Evolutionary conservation across 78 protist species (phyloP), one percentile per base, ranked within the genome.

Genomic region (Dictyostelium discoideum): DNA sequence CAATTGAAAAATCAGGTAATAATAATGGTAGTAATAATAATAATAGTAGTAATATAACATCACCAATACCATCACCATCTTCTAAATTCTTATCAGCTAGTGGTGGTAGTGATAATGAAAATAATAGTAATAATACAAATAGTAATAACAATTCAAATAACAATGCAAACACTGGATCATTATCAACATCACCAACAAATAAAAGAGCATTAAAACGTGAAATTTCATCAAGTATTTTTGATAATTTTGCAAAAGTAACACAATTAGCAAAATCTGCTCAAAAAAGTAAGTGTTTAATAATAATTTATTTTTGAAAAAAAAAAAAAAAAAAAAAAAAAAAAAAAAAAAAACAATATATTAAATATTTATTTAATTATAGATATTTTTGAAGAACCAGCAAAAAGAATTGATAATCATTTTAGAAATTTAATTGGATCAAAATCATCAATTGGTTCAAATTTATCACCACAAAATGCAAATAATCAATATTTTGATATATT

Each of bases 371-470:
- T 44, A 44, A 0, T 3, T 44, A 2, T 44, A 7, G 48, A 44
- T 7, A 90, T 90, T 26, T 82, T 90, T 83, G 95, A 90, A 73
- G 95, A 90, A 73, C 87, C 95, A 82, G 95, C 88, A 42, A 90
- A 90, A 39, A 82, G 76, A 39, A 82, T 90, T 20, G 95, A 90
- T 83, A 90, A 90, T 90, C 87, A 80, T 39, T 90, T 90, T 90
- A 90, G 95, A 82, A 82, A 80, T 50, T 73, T 90, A 73, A 82
- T 84, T 81, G 84, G 84, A 44, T 79, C 93, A 60, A 54, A 74
- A 13, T 74, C 84, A 26, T 87, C 73, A 5, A 32, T 48, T n/a
- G 26, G 85, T 18, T 76, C 40, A 78, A 54, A 67, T 20, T 76
- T 83, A 54, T 87, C 93, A 79, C 85, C 93, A 44, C 93, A 79